Conservation (phyloP, 495 filamentous ascomycete genomes). For the Margaritispora aquatica region DNA sequence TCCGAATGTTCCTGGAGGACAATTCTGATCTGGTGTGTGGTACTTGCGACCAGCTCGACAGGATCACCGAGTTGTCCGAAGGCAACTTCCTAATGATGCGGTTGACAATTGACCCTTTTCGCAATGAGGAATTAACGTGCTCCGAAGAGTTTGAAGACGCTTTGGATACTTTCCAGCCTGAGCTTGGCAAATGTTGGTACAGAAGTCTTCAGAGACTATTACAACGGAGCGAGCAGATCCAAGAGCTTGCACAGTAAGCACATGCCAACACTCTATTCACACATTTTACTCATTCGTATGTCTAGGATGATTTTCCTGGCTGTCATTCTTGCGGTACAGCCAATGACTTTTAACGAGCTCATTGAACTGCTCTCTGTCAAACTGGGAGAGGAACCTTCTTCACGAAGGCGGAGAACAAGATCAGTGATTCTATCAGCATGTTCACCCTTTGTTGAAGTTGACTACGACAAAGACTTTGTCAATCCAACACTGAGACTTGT, state of each 20-base stretch:
- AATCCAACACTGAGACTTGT: constrained; percentile 22
- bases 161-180: constrained; percentile 4
- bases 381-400: constrained; percentile 7
- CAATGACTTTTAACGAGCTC: constrained; percentile 12
- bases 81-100: constrained; percentile 29
- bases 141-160: constrained; percentile 9
- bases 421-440: constrained; percentile 8
- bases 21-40: constrained; percentile 4
- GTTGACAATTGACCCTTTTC: constrained; percentile 21
- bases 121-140: constrained; percentile 13
- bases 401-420: constrained; percentile 16
- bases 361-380: constrained; percentile 5
- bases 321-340: constrained; percentile 3
- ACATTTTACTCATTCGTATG: not conserved
- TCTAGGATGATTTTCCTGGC: constrained; percentile 9
- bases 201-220: constrained; percentile 4
- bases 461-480: constrained; percentile 5
- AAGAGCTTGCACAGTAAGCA: constrained; percentile 23
- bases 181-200: constrained; percentile 3
- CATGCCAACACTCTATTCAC: constrained; percentile 13
- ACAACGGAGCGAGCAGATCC: constrained; percentile 23
- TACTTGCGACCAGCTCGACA: constrained; percentile 3
- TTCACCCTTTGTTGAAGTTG: constrained; percentile 4
- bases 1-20: constrained; percentile 16
- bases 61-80: constrained; percentile 18